These are phyloP conservation scores for Piper longum DNA, from an alignment of 164 flowering plant species.

Conservation along the genomic window DNA sequence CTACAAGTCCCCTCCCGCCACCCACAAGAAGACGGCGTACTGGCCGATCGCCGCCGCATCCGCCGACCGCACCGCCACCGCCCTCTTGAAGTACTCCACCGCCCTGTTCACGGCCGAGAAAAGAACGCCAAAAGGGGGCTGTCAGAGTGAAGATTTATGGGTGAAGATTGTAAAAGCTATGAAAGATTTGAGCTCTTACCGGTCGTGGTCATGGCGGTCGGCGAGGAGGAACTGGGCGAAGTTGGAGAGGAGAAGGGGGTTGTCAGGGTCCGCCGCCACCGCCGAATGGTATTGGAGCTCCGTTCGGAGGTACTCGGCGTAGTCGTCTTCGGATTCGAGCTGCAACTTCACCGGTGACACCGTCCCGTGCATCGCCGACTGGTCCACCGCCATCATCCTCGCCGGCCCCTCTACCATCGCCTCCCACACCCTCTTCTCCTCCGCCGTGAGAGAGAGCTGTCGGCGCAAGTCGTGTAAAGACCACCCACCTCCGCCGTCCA, in stretches of 20 bases:
- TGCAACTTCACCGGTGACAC: slow-evolving; percentile 51
- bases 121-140: too few relatives aligned
- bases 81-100: slow-evolving; percentile 75
- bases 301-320: slow-evolving; percentile 33
- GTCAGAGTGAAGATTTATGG: too few relatives aligned
- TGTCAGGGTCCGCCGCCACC: slow-evolving; percentile 44
- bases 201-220: slow-evolving; percentile 62
- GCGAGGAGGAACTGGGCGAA: slow-evolving; percentile 84
- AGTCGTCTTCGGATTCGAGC: slow-evolving; percentile 45
- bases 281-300: slow-evolving; percentile 54
- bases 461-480: too few relatives aligned
- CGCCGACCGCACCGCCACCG: slow-evolving; percentile 33
- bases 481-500: slow-evolving; percentile 57
- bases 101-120: slow-evolving; percentile 39
- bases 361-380: slow-evolving; percentile 33
- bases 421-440: slow-evolving; percentile 32
- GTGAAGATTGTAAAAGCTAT: too few relatives aligned
- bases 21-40: slow-evolving; percentile 75
- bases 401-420: slow-evolving; percentile 50
- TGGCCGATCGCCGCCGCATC: slow-evolving; percentile 66
- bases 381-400: slow-evolving; percentile 36
- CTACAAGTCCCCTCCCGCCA: slow-evolving; percentile 45
- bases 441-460: too few relatives aligned
- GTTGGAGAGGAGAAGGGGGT: slow-evolving; percentile 64
- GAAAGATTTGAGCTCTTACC: slow-evolving; percentile 24